Evolutionary conservation across 805 yeast species (phyloP).

Genomic region (Candida golubevii): DNA sequence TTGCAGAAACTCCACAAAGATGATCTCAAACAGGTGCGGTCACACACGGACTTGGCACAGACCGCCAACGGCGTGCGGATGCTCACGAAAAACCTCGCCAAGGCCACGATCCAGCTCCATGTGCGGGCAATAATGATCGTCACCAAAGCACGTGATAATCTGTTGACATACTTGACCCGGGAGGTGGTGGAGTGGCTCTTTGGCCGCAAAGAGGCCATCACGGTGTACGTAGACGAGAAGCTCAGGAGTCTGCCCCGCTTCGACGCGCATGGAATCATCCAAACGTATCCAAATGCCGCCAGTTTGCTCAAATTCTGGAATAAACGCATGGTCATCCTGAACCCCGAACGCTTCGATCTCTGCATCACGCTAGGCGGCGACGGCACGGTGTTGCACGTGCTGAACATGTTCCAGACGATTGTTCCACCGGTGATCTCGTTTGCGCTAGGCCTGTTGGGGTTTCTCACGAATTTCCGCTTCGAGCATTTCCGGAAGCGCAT

Average conservation of each 20-base stretch:
- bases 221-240: slow-evolving; percentile 71
- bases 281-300: slow-evolving; percentile 43
- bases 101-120: slow-evolving; percentile 67
- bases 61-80: slow-evolving; percentile 78
- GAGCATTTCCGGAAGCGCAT: slow-evolving; percentile 63
- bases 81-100: slow-evolving; percentile 65
- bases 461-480: slow-evolving; percentile 72
- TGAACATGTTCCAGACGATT: slow-evolving; percentile 39
- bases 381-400: slow-evolving; percentile 43
- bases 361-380: slow-evolving; percentile 46
- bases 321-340: slow-evolving; percentile 46
- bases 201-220: slow-evolving; percentile 29
- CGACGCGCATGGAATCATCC: slow-evolving; percentile 48
- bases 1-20: slow-evolving; percentile 28
- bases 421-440: slow-evolving; percentile 47
- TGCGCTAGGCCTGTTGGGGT: slow-evolving; percentile 42
- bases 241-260: slow-evolving; percentile 61
- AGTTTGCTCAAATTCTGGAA: slow-evolving; percentile 65
- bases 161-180: slow-evolving; percentile 68
- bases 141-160: slow-evolving; percentile 85
- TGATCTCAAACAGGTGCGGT: slow-evolving; percentile 51
- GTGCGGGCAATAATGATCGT: slow-evolving; percentile 72
- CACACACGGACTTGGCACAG: slow-evolving; percentile 73
- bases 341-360: slow-evolving; percentile 41
- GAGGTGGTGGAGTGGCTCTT: slow-evolving; percentile 79